phyloP scores from a whole-genome alignment of 2,329 filamentous ascomycete species.

The Trichophyton verrucosum region DNA sequence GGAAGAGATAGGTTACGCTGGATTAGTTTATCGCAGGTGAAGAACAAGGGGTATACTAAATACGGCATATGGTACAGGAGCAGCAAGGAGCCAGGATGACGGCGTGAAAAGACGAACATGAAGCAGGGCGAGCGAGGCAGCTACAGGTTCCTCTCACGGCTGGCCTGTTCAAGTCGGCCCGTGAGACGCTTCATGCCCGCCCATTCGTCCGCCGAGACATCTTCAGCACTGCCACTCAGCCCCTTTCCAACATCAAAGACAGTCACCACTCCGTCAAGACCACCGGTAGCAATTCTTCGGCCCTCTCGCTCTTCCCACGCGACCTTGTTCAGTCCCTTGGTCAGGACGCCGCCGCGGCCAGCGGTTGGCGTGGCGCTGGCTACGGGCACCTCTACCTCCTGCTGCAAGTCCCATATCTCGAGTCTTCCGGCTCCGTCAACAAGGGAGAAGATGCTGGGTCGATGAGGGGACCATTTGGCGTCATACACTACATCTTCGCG shows the following conservation, averaged over 20 bases:
- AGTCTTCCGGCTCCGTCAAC: slow-evolving; percentile 87
- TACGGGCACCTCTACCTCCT: slow-evolving; percentile 84
- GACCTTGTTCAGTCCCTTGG: slow-evolving; percentile 82
- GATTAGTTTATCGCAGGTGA: too few species aligned
- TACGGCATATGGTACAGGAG: slow-evolving; percentile 3
- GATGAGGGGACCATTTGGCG: slow-evolving; percentile 85
- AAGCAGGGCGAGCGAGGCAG: background rate
- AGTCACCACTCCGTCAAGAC: slow-evolving; percentile 78
- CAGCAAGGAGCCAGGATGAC: background rate
- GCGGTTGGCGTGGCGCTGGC: slow-evolving; percentile 61
- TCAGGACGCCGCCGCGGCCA: slow-evolving; percentile 53
- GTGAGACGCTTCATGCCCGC: slow-evolving; percentile 82
- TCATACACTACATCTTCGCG: slow-evolving; percentile 97
- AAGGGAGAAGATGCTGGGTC: slow-evolving; percentile 85
- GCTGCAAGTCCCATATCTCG: slow-evolving; percentile 89
- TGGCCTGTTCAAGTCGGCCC: slow-evolving; percentile 52
- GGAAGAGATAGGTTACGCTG: too few species aligned
- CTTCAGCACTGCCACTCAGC: slow-evolving; percentile 70
- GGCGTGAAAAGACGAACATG: background rate
- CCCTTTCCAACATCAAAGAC: slow-evolving; percentile 75
- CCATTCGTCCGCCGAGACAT: slow-evolving; percentile 80
- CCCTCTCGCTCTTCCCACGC: slow-evolving; percentile 90
- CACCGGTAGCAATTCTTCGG: slow-evolving; percentile 74
- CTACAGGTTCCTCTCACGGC: slow-evolving; percentile 15
- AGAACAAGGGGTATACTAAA: slow-evolving; percentile 1